phyloP scores from a whole-genome alignment of 495 filamentous ascomycete genomes.

The Jackrogersella minutella region DNA sequence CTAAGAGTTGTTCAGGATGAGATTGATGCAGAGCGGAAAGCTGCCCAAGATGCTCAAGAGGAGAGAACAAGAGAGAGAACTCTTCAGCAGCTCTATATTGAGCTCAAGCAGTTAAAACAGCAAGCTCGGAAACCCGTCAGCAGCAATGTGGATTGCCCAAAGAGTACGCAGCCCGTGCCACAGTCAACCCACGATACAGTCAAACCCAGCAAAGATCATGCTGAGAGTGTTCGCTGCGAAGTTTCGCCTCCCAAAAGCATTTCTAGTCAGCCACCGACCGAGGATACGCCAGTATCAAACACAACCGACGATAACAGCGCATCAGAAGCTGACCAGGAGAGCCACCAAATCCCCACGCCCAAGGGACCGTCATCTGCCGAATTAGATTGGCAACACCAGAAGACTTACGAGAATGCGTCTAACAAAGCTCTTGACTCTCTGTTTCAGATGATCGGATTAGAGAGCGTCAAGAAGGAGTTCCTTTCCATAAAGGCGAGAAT shows the following conservation, averaged over 20 bases:
- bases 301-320: not conserved
- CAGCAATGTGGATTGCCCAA: not conserved
- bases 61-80: constrained; percentile 54
- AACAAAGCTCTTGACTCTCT: constrained; percentile 65
- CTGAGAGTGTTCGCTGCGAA: not conserved
- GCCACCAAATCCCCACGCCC: not conserved
- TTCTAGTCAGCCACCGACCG: not conserved
- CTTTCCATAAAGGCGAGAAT: constrained; percentile 72
- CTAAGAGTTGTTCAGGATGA: constrained; percentile 67
- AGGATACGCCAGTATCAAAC: not conserved
- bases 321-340: constrained; percentile 21
- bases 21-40: constrained; percentile 60
- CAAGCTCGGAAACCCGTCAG: constrained; percentile 36
- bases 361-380: constrained; percentile 24
- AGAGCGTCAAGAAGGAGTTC: constrained; percentile 72
- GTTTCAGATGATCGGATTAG: constrained; percentile 77
- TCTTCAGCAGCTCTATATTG: constrained; percentile 51
- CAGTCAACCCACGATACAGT: not conserved
- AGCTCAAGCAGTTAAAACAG: constrained; percentile 30
- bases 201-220: not conserved
- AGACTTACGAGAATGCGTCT: constrained; percentile 41
- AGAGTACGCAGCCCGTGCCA: not conserved
- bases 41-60: constrained; percentile 55
- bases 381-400: constrained; percentile 41
- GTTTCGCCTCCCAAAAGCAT: not conserved